These are phyloP conservation scores for Solanum dulcamara DNA, from an alignment of 257 asterid genomes.

Conservation along the genomic window DNA sequence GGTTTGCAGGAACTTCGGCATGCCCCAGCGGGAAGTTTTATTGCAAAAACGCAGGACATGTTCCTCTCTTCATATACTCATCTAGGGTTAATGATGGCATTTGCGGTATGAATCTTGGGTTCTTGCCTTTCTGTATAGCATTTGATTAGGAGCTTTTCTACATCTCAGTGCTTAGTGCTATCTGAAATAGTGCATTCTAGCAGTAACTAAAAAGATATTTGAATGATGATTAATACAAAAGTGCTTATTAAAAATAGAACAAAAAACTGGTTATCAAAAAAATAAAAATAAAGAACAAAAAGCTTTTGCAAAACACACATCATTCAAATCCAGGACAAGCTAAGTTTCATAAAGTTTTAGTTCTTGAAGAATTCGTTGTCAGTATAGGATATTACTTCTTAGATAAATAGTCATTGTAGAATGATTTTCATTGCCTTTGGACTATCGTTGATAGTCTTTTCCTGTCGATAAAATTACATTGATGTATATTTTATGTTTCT, in stretches of 20 bases:
- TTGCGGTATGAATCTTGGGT: slow-evolving; percentile 45
- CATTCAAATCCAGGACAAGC: neutral
- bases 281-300: neutral
- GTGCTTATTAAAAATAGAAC: neutral
- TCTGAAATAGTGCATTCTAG: neutral
- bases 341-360: neutral
- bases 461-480: neutral
- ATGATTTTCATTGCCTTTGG: neutral
- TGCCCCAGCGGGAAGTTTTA: slow-evolving; percentile 83
- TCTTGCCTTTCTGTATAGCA: neutral
- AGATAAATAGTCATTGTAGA: neutral
- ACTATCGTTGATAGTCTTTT: neutral
- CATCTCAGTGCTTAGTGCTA: neutral
- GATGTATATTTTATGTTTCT: neutral
- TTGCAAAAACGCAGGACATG: slow-evolving; percentile 80
- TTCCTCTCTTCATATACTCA: slow-evolving; percentile 53
- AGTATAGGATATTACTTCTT: neutral
- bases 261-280: neutral
- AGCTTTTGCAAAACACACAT: neutral
- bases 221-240: neutral
- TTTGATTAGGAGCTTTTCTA: neutral
- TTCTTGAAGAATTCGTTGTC: neutral
- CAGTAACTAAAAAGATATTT: neutral
- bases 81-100: slow-evolving; percentile 93
- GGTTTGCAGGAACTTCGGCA: slow-evolving; percentile 86